Evolutionary conservation across 441 rosid genomes (phyloP).

Genomic region (Erysimum pusillum): DNA sequence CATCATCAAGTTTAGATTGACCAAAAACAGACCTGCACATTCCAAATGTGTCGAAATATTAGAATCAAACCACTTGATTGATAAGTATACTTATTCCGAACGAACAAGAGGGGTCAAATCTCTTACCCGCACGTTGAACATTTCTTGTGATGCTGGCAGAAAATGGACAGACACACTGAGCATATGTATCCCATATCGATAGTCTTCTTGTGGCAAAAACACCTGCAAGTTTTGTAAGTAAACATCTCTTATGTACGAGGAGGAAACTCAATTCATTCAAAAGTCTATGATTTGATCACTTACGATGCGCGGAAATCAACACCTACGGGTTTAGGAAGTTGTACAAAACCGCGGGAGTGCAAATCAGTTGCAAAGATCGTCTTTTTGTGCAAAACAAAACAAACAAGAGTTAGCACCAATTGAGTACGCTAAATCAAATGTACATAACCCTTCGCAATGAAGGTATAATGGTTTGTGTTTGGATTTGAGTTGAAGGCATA

Average conservation of each 20-base stretch:
- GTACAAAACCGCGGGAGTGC: conserved; percentile 81
- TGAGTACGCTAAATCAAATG: conserved; percentile 1
- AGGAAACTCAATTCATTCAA: conserved; percentile 1
- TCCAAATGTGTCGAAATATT: conserved; percentile 25
- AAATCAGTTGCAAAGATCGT: conserved; percentile 94
- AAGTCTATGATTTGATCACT: conserved; percentile 42
- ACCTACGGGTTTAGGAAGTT: conserved; percentile 93
- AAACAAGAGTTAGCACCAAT: background rate
- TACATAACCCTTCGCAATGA: conserved; percentile 17
- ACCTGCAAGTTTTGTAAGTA: conserved; percentile 60
- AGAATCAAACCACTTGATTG: conserved; percentile 20
- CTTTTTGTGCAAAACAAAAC: conserved; percentile 54
- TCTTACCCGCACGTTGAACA: conserved; percentile 94
- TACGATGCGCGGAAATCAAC: conserved; percentile 98
- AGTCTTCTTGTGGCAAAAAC: conserved; percentile 96
- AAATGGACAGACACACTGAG: conserved; percentile 95
- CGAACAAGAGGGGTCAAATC: conserved; percentile 13
- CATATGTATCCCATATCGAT: conserved; percentile 97
- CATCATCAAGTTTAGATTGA: conserved; percentile 71
- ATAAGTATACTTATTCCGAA: background rate
- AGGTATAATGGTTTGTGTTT: too few relatives aligned
- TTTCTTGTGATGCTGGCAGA: conserved; percentile 92
- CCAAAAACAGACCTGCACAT: conserved; percentile 82
- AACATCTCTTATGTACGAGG: conserved; percentile 1
- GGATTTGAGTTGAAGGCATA: conserved; percentile 45